phyloP scores from a whole-genome alignment of 129 eudicot genomes.

The Flaveria ramosissima region DNA sequence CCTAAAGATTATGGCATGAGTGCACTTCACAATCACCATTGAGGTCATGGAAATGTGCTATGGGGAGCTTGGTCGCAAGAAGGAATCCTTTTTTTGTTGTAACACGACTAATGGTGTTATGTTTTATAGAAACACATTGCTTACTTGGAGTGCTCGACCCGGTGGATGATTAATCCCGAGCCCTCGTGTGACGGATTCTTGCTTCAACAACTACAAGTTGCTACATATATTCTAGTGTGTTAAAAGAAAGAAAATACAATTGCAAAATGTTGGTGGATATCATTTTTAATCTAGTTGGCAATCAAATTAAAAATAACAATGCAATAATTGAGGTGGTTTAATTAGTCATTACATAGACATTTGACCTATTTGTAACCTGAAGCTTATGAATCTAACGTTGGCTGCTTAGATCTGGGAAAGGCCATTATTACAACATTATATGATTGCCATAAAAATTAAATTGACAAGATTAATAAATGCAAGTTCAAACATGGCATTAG shows the following conservation, averaged over 20 bases:
- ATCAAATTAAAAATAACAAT: neutral
- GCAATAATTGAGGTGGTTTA: slow-evolving; percentile 14
- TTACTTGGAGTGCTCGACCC: no score
- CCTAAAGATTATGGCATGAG: no score
- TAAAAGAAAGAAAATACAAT: neutral
- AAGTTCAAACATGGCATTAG: neutral
- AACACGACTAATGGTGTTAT: no score
- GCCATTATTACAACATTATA: neutral
- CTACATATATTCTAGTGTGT: neutral
- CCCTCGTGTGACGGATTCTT: no score
- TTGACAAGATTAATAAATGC: neutral
- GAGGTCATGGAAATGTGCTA: no score
- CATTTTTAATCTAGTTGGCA: neutral
- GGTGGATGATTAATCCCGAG: no score
- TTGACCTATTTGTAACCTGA: slow-evolving; percentile 4
- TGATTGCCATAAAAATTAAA: neutral
- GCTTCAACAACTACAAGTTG: no score
- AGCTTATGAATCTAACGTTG: neutral
- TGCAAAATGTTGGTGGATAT: neutral
- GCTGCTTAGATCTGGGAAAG: neutral
- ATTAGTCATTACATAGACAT: neutral
- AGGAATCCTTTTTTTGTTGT: no score
- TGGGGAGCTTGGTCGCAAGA: no score
- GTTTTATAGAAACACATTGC: no score
- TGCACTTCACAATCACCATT: no score